phyloP scores from a whole-genome alignment of 2,329 filamentous ascomycete genomes.

The Nothopassalora personata region DNA sequence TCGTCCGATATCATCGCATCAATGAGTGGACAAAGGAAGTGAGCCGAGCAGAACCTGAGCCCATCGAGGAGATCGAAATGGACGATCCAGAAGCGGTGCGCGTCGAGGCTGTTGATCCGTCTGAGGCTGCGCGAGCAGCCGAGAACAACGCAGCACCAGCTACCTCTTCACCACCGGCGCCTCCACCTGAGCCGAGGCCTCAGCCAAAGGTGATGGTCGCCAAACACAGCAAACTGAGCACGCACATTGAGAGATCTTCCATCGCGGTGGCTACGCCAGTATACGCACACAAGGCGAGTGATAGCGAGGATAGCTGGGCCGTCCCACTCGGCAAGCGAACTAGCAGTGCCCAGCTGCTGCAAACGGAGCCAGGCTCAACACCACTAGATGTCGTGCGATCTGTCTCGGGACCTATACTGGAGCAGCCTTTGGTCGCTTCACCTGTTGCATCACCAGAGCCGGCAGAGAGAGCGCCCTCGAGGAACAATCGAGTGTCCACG shows the following conservation, averaged over 20 bases:
- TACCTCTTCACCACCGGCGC: conserved; percentile 14
- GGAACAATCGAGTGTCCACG: background rate
- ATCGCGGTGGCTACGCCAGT: conserved; percentile 7
- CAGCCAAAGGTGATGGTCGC: background rate
- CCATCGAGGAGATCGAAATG: conserved; percentile 31
- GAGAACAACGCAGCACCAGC: conserved; percentile 21
- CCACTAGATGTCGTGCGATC: background rate
- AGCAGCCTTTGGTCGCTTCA: conserved; percentile 2
- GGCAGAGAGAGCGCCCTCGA: background rate
- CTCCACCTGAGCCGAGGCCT: conserved; percentile 2
- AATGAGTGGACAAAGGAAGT: conserved; percentile 97
- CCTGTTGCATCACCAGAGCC: background rate
- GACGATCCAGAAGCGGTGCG: conserved; percentile 39
- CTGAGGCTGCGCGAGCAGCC: conserved; percentile 39
- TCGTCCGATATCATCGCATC: conserved; percentile 78
- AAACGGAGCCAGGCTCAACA: background rate
- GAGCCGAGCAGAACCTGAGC: conserved; percentile 63
- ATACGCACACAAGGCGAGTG: conserved; percentile 6
- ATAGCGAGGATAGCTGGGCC: conserved; percentile 16
- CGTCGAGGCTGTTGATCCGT: conserved; percentile 37
- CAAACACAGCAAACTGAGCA: conserved; percentile 1
- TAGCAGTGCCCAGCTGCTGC: conserved; percentile 17
- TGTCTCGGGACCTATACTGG: conserved; percentile 4
- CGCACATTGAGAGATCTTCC: conserved; percentile 6
- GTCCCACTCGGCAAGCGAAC: conserved; percentile 16